Evolutionary conservation across 1,284 basidiomycete species (phyloP).

Genomic region (Cronartium quercuum): DNA sequence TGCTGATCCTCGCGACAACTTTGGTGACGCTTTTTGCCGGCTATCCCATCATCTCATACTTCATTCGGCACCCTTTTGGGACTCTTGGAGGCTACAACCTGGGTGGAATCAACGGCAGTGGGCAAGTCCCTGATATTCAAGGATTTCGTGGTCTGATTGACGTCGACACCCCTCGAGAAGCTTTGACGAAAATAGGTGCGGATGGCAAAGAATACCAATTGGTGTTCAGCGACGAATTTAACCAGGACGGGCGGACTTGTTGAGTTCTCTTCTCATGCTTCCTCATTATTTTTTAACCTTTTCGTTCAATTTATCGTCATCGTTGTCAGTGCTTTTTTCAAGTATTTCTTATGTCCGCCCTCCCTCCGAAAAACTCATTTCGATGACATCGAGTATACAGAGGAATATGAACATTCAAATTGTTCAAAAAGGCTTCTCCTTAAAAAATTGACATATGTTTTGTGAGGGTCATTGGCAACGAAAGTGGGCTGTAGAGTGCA

Average conservation of each 20-base stretch:
- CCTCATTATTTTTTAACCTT: not conserved
- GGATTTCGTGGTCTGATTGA: conserved; percentile 68
- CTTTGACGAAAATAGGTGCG: conserved; percentile 42
- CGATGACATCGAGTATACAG: no score
- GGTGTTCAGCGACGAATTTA: conserved; percentile 82
- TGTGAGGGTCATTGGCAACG: no score
- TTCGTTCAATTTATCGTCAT: not conserved
- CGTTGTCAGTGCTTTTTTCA: not conserved
- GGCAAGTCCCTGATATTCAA: conserved; percentile 62
- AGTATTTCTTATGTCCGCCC: no score
- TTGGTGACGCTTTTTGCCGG: conserved; percentile 47
- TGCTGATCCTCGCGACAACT: conserved; percentile 3
- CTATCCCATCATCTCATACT: conserved; percentile 51
- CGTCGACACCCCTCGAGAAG: conserved; percentile 58
- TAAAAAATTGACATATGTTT: no score
- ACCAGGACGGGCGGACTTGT: conserved; percentile 66
- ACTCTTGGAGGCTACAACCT: conserved; percentile 58
- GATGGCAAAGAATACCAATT: conserved; percentile 51
- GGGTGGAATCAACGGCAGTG: conserved; percentile 69
- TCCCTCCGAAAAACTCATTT: no score
- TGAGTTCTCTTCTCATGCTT: not conserved
- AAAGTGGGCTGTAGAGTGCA: no score
- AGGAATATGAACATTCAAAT: no score
- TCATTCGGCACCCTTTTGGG: conserved; percentile 45
- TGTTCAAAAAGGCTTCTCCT: no score